Percentiles rank a stretch among this genome's conserved stretches.
These are phyloP conservation scores for Epichloe bromicola DNA, from an alignment of 2,329 filamentous ascomycete genomes.

Conservation along the genomic window DNA sequence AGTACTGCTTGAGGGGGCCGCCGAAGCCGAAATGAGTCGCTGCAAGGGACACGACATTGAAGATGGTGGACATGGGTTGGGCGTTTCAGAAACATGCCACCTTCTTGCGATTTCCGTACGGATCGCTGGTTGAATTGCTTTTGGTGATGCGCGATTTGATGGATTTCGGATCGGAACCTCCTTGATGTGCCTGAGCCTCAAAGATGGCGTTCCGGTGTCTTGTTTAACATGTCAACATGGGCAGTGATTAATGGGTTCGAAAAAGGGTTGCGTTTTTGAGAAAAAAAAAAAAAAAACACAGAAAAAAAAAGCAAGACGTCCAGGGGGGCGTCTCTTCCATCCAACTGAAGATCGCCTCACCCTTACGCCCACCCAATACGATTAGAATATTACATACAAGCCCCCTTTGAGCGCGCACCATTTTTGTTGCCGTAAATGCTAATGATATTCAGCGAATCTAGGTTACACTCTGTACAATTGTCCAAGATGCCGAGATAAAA, in stretches of 20 bases:
- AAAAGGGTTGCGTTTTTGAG: slow-evolving; percentile 4
- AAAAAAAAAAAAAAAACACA: not conserved
- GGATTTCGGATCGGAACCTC: not conserved
- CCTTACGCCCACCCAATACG: slow-evolving; percentile 14
- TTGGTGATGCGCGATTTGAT: too few species aligned
- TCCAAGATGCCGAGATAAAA: slow-evolving; percentile 9
- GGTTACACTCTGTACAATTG: too few species aligned
- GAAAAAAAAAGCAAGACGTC: not conserved
- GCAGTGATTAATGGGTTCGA: not conserved
- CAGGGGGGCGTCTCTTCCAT: too few species aligned
- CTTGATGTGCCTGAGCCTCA: not conserved
- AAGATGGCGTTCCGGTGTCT: too few species aligned
- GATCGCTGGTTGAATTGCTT: too few species aligned
- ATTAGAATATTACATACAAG: slow-evolving; percentile 36
- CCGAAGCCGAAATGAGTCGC: not conserved
- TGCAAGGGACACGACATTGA: not conserved
- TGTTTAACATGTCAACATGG: rapidly evolving
- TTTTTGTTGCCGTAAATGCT: slow-evolving; percentile 12
- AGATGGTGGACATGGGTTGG: not conserved
- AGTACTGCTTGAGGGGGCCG: too few species aligned
- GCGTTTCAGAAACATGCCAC: not conserved
- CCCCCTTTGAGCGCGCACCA: not conserved
- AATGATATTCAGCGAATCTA: not conserved
- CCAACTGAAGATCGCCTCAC: too few species aligned
- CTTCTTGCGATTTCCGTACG: not conserved